Evolutionary conservation across 2,329 filamentous ascomycete species (phyloP).

Genomic region (Penicillium sp.): DNA sequence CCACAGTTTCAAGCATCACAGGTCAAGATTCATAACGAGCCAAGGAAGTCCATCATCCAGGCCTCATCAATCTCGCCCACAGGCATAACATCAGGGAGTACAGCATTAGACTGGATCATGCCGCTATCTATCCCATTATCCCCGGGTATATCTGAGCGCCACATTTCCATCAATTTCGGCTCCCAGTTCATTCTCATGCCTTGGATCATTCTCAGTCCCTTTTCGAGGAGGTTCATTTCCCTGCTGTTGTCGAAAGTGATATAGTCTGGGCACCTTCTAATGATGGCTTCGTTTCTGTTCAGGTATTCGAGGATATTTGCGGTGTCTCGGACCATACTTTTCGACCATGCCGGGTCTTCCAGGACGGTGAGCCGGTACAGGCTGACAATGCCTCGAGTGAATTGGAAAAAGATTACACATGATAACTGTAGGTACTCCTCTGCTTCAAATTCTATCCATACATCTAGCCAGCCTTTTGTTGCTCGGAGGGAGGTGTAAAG

Average conservation of each 20-base stretch:
- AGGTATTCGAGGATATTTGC: constrained; percentile 27
- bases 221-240: constrained; percentile 21
- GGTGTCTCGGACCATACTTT: constrained; percentile 25
- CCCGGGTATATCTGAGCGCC: constrained; percentile 15
- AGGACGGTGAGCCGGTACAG: constrained; percentile 26
- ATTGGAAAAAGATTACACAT: constrained; percentile 27
- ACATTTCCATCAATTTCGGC: constrained; percentile 23
- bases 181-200: constrained; percentile 23
- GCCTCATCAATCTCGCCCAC: constrained; percentile 22
- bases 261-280: constrained; percentile 14
- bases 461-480: constrained; percentile 24
- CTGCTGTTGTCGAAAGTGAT: background rate
- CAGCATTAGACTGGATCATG: constrained; percentile 6
- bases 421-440: constrained; percentile 18
- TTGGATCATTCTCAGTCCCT: constrained; percentile 18
- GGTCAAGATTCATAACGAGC: constrained; percentile 13
- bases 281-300: constrained; percentile 15
- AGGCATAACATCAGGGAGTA: constrained; percentile 14
- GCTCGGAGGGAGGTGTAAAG: constrained; percentile 24
- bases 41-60: constrained; percentile 28
- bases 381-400: constrained; percentile 21
- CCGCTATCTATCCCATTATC: constrained; percentile 1
- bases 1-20: background rate
- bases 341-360: constrained; percentile 32
- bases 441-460: constrained; percentile 16